These are phyloP conservation scores for Tolypocladium ophioglossoides DNA, from an alignment of 2,329 filamentous ascomycete genomes.

Conservation along the genomic window DNA sequence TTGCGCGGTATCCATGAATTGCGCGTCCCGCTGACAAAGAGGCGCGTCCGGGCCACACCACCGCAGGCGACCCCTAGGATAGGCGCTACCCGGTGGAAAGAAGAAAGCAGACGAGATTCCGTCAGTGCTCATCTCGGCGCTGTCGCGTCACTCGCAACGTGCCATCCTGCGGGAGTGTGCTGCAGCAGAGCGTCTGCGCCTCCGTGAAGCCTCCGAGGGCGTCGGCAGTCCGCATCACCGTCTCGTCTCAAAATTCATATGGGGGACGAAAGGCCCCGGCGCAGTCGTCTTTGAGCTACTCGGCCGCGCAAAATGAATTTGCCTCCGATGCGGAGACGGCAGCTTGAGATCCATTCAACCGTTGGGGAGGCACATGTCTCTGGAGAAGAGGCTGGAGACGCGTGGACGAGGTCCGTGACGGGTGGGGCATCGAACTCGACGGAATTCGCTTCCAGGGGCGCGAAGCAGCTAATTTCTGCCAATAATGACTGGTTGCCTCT, in stretches of 20 bases:
- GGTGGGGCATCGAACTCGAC: neutral
- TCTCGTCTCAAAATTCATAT: too few relatives aligned
- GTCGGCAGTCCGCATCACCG: neutral
- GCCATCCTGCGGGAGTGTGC: neutral
- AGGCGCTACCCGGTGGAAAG: neutral
- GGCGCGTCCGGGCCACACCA: too few relatives aligned
- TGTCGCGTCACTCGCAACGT: too few relatives aligned
- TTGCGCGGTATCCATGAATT: slow-evolving; percentile 18
- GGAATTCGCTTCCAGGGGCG: neutral
- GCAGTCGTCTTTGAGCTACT: neutral
- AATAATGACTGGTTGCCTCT: neutral
- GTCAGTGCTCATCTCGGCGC: neutral
- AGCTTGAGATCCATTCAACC: neutral
- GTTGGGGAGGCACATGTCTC: too few relatives aligned
- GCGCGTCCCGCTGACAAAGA: slow-evolving; percentile 20
- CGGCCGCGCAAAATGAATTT: neutral
- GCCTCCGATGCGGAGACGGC: neutral
- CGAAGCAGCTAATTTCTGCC: neutral
- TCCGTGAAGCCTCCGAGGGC: neutral
- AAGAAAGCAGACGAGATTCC: neutral
- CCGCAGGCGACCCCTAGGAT: too few relatives aligned
- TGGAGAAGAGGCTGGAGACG: neutral
- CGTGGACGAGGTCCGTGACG: too few relatives aligned
- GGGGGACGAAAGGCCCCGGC: neutral
- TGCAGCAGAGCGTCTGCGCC: neutral